A percentile compares a stretch with the other conserved stretches of the same genome.
phyloP scores from a whole-genome alignment of 2,329 filamentous ascomycete genomes.

The Microsporum audouinii region DNA sequence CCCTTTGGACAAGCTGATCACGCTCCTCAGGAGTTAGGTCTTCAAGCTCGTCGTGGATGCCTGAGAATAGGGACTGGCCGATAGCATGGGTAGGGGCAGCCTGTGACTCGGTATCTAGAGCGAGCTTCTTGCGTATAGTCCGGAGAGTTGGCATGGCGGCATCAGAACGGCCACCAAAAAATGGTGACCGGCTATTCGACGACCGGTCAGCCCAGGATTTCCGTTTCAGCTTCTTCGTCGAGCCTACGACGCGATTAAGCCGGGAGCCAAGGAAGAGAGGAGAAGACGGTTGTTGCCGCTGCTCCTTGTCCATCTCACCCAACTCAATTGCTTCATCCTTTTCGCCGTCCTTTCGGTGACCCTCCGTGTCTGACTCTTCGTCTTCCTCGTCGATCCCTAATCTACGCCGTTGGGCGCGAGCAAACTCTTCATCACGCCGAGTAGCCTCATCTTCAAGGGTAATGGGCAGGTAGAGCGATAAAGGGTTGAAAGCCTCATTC shows the following conservation, averaged over 20 bases:
- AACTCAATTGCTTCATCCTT: constrained; percentile 41
- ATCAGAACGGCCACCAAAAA: constrained; percentile 28
- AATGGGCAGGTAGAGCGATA: constrained; percentile 82
- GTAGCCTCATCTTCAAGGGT: constrained; percentile 93
- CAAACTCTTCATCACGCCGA: constrained; percentile 79
- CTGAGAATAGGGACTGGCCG: constrained; percentile 71
- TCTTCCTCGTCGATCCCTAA: constrained; percentile 50
- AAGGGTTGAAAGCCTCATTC: constrained; percentile 70
- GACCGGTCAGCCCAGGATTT: constrained; percentile 37
- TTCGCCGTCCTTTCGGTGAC: constrained; percentile 22
- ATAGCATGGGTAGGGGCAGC: constrained; percentile 45
- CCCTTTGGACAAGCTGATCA: constrained; percentile 70
- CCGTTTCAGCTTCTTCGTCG: constrained; percentile 14
- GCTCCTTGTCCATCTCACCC: constrained; percentile 12
- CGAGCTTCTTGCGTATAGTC: constrained; percentile 27
- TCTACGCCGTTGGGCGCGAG: constrained; percentile 60
- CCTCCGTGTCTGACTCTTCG: constrained; percentile 37
- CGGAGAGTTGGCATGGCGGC: constrained; percentile 24
- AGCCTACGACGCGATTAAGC: constrained; percentile 17
- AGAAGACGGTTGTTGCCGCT: constrained; percentile 7
- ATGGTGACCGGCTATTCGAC: constrained; percentile 30
- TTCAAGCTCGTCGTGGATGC: constrained; percentile 84
- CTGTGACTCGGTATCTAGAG: constrained; percentile 58
- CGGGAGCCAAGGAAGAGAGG: constrained; percentile 11
- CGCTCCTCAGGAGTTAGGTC: constrained; percentile 84